Evolutionary conservation across 441 rosid species (phyloP).

Genomic region (Bruguiera hainesii): DNA sequence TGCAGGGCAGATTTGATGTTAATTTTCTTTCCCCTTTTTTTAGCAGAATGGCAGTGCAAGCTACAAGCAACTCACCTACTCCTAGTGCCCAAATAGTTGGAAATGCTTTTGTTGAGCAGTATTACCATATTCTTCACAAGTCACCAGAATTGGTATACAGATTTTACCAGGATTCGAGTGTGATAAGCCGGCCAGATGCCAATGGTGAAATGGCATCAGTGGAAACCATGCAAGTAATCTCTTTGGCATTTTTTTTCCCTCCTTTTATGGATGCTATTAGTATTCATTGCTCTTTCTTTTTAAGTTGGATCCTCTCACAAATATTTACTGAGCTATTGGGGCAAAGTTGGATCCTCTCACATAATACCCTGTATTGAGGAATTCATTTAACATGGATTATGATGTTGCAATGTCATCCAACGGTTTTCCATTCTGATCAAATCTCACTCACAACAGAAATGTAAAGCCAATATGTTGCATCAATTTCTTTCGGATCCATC

Average conservation of each 20-base stretch:
- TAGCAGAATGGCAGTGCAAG: slow-evolving; percentile 47
- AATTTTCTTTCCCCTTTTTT: slow-evolving; percentile 4
- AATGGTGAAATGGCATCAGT: slow-evolving; percentile 28
- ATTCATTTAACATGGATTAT: no score
- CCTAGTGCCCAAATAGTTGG: slow-evolving; percentile 38
- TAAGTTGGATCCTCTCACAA: neutral
- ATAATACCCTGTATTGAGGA: no score
- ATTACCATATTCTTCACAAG: slow-evolving; percentile 35
- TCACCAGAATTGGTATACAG: slow-evolving; percentile 31
- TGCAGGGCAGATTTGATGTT: neutral
- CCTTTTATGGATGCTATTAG: neutral
- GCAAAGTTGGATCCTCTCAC: no score
- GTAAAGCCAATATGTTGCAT: no score
- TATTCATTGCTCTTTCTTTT: neutral
- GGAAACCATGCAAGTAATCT: slow-evolving; percentile 33
- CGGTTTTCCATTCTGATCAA: no score
- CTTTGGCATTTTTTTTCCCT: neutral
- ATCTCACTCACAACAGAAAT: no score
- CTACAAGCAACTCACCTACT: slow-evolving; percentile 27
- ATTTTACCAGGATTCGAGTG: slow-evolving; percentile 45
- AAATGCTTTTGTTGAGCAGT: slow-evolving; percentile 38
- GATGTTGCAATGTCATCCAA: no score
- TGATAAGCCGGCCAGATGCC: slow-evolving; percentile 37
- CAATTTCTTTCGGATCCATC: neutral
- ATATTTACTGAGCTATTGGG: no score